Conservation (phyloP, 257 asterid genomes). For the Linderniella brevidens region DNA sequence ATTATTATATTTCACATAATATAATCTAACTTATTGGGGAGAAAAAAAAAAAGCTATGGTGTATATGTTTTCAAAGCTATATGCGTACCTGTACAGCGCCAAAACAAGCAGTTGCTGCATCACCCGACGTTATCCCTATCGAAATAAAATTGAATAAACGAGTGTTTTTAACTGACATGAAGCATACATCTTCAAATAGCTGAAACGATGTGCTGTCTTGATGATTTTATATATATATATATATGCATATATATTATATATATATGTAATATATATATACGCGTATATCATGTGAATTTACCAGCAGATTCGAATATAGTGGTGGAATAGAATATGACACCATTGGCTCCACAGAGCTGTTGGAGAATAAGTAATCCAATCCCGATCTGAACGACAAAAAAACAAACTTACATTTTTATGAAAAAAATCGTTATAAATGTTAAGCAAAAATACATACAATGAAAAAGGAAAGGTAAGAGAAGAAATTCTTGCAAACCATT, state of each 20-base stretch:
- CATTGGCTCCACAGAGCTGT: constrained; percentile 60
- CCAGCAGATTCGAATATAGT: constrained; percentile 58
- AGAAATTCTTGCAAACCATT: constrained; percentile 33
- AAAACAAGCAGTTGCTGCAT: constrained; percentile 60
- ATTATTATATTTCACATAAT: too few species aligned
- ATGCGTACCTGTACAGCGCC: constrained; percentile 75
- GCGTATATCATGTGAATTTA: constrained; percentile 14
- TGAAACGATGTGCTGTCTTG: too few species aligned
- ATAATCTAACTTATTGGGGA: too few species aligned
- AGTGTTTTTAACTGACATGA: background rate
- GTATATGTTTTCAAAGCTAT: constrained; percentile 8
- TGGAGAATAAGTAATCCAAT: constrained; percentile 50
- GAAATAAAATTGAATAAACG: constrained; percentile 3
- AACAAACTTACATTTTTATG: background rate
- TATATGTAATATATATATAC: background rate
- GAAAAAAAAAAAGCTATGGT: background rate
- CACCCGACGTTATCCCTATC: constrained; percentile 81
- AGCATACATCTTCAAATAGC: background rate
- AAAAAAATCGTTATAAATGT: background rate
- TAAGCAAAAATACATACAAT: background rate
- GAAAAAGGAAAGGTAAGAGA: constrained; percentile 1
- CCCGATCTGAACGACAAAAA: constrained; percentile 28
- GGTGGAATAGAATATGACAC: constrained; percentile 49
- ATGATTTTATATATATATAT: too few species aligned
- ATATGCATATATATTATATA: background rate